These are phyloP conservation scores for Daldinia vernicosa DNA, from an alignment of 495 filamentous ascomycete species.

Conservation along the genomic window DNA sequence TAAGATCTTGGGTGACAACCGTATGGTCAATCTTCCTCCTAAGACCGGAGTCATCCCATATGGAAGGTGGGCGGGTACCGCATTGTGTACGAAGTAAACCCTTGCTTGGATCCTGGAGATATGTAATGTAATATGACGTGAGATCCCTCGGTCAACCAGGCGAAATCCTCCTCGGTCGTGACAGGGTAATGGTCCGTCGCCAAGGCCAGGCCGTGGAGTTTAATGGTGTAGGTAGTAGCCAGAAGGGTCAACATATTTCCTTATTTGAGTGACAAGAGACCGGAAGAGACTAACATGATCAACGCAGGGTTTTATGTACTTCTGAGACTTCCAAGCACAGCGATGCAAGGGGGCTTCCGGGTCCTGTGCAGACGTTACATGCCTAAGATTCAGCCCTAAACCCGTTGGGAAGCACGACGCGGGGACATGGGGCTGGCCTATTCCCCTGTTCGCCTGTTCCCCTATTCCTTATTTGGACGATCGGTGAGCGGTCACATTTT, in stretches of 20 bases:
- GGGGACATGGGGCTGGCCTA: conserved; percentile 31
- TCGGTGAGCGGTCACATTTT: conserved; percentile 38
- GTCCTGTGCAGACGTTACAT: conserved; percentile 6
- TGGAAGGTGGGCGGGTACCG: conserved; percentile 23
- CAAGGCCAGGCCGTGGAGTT: conserved; percentile 14
- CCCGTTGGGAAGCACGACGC: conserved; percentile 36
- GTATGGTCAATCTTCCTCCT: conserved; percentile 24
- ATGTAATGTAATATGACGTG: conserved; percentile 41
- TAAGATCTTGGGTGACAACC: conserved; percentile 5
- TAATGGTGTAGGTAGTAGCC: conserved; percentile 7
- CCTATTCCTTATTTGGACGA: conserved; percentile 32
- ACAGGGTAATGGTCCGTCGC: conserved; percentile 24
- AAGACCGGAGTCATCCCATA: conserved; percentile 12
- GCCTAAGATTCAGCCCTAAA: conserved; percentile 43
- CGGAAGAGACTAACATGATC: conserved; percentile 34
- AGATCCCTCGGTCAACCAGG: conserved; percentile 42
- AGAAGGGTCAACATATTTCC: conserved; percentile 32
- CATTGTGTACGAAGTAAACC: neutral
- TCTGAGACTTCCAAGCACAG: conserved; percentile 27
- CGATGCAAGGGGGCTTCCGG: conserved; percentile 22
- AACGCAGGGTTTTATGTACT: conserved; percentile 35
- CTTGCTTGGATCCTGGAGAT: conserved; percentile 16
- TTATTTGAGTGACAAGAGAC: conserved; percentile 12
- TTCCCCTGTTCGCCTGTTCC: neutral
- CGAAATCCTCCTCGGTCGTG: conserved; percentile 32